Evolutionary conservation across 1,284 basidiomycete genomes (phyloP), one percentile per base, ranked within the genome.

Genomic region (Malassezia caprae): DNA sequence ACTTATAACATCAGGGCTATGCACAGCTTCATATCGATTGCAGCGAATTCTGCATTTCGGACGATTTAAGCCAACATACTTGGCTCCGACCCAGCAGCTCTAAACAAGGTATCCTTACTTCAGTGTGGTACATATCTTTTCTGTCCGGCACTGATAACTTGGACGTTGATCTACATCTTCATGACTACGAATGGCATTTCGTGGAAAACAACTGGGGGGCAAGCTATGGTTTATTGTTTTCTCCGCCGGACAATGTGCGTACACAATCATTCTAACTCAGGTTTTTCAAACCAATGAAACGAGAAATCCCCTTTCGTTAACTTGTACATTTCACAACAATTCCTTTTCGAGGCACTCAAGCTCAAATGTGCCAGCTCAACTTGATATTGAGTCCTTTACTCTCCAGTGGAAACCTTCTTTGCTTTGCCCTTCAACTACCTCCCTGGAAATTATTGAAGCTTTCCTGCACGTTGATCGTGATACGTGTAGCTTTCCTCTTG

Each of bases 181-280:
- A 31, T 21, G 44, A 31, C 44, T 24, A 32, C 21, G 31, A 23
- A 21, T 54, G 64, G 44, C 68, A 75, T 0, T 79, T 77, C 70
- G 76, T 77, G 61, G 77, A 76, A 77, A 37, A 54, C 73, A 61
- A 15, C 19, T 39, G 17, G 37, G 37, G n/a, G 6, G 1, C 37
- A 19, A 19, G 8, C 21, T 21, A 11, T 26, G 17, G 8, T 15
- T 2, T 24, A 2, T 23, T 39, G 19, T 21, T 39, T 5, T 39
- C 37, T 3, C 37, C 37, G 21, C 37, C 37, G 10, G 3, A 3
- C 8, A 19, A 39, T 39, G 37, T 39, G 19, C 37, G 37, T 39
- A 39, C 10, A 12, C 28, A 30, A 10, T 30, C 7, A 6, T 30
- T 8, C 19, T 23, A 21, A 39, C 19, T 21, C 19, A 39, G 37